phyloP scores from a whole-genome alignment of 2,329 filamentous ascomycete genomes.

The Aureobasidium subglaciale region DNA sequence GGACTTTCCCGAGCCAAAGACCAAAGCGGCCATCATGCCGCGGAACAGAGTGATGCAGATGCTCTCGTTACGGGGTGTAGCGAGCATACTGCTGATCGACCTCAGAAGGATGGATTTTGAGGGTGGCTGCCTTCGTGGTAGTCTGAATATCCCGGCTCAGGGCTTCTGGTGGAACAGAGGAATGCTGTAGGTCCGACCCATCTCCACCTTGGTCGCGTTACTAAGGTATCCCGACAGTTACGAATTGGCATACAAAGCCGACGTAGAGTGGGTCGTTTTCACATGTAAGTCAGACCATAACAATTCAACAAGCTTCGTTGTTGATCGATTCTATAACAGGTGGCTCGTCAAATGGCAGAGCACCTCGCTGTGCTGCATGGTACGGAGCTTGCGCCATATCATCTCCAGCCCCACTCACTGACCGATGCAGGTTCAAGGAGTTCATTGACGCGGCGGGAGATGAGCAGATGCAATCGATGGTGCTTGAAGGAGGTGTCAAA shows the following conservation, averaged over 20 bases:
- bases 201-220: not conserved
- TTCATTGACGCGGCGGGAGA: constrained; percentile 26
- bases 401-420: not conserved
- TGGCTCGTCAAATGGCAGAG: constrained; percentile 24
- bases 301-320: not conserved
- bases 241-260: constrained; percentile 37
- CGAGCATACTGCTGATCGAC: constrained; percentile 36
- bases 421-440: constrained; percentile 4
- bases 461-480: constrained; percentile 34
- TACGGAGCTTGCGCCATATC: constrained; percentile 15
- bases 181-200: constrained; percentile 24
- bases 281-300: constrained; percentile 32
- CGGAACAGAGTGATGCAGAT: constrained; percentile 31
- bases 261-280: constrained; percentile 40
- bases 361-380: constrained; percentile 30
- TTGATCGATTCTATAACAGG: not conserved
- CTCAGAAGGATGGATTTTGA: constrained; percentile 43
- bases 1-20: constrained; percentile 34
- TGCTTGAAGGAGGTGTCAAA: constrained; percentile 38
- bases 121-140: constrained; percentile 36
- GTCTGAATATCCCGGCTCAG: constrained; percentile 42
- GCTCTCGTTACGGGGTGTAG: constrained; percentile 28
- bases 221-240: constrained; percentile 20
- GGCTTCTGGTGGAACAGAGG: constrained; percentile 40
- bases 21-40: constrained; percentile 33